A percentile compares a stretch with the other conserved stretches of the same genome.
Evolutionary conservation across 148 eudicot genomes (phyloP).

Genomic region (Persicaria maculosa): DNA sequence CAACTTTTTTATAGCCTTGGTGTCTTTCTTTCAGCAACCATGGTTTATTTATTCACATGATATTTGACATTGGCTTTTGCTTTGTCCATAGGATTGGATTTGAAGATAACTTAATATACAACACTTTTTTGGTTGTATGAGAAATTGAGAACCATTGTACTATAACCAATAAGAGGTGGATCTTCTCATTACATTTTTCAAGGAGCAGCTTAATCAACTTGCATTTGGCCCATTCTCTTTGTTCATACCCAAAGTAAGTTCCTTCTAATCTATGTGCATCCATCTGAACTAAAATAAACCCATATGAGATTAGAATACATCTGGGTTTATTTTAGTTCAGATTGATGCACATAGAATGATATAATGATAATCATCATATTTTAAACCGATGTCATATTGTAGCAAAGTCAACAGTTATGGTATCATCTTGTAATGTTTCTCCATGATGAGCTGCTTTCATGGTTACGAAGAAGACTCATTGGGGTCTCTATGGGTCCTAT

Average conservation of each 20-base stretch:
- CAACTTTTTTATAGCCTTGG: background rate
- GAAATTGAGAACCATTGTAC: slow-evolving; percentile 98
- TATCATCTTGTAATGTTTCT: slow-evolving; percentile 99
- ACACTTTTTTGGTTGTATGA: slow-evolving; percentile 96
- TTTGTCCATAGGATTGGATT: slow-evolving; percentile 69
- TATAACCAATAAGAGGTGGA: slow-evolving; percentile 90
- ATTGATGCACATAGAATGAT: too few species aligned
- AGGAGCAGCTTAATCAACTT: slow-evolving; percentile 94
- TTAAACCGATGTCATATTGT: slow-evolving; percentile 19
- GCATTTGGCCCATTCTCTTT: slow-evolving; percentile 77
- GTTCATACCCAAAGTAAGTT: slow-evolving; percentile 74
- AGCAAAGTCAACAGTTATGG: slow-evolving; percentile 95
- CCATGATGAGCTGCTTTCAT: slow-evolving; percentile 93
- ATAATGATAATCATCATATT: background rate
- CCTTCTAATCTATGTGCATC: background rate
- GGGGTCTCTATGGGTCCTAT: slow-evolving; percentile 80
- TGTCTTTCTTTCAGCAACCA: too few species aligned
- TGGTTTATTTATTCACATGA: too few species aligned
- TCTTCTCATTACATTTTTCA: slow-evolving; percentile 78
- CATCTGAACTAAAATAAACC: too few species aligned
- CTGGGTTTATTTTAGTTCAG: too few species aligned
- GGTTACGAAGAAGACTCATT: slow-evolving; percentile 97
- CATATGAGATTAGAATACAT: too few species aligned
- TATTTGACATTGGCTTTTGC: background rate
- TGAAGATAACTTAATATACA: slow-evolving; percentile 95